Base-by-base conservation (phyloP, 176 grass and related monocot genomes). In the Areca catechu region DNA sequence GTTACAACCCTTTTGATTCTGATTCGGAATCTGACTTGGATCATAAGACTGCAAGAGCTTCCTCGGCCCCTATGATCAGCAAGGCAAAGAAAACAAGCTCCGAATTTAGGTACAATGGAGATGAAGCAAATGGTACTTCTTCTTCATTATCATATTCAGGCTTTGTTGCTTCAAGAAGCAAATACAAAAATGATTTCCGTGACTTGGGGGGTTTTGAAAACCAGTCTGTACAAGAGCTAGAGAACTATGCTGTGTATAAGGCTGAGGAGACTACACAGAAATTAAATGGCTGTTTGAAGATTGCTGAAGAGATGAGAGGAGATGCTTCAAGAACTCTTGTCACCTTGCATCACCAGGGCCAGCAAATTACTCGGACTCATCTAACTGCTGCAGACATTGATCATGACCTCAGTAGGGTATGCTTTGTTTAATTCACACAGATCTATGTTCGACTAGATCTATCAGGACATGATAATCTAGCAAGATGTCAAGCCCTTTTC, bases 271-370 rank as follows among this genome's bases (percentile, higher is more conserved):
- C 85, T 20, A 89, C 89, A 67, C 65, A 73, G 19, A 80, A 74
- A 25, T 48, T 85, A 24, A 74, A 85, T 48, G 72, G 66, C 2
- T 82, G 82, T 55, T 51, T 95, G 68, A 77, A 60, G 75, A 82
- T 95, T 61, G 89, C 85, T 29, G 89, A 85, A 65, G 89, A 95
- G 73, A 95, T 86, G 75, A 58, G 89, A 78, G 85, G 80, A 12
- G 83, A 70, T 24, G 89, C 89, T 0, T 80, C 89, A 0, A 95
- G 85, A 34, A 95, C 75, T 54, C 85, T 95, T 4, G 76, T 95
- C 58, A 81, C 76, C 50, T 76, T 95, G 17, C 89, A 95, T 75
- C 89, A 89, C 60, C 89, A 95, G 59, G 89, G 89, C 1, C 73
- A 95, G 62, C 85, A 95, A 72, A 89, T 95, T 68, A 76, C 67